These are phyloP conservation scores for Orbilia blumenaviensis DNA, from an alignment of 2,329 filamentous ascomycete species.

Conservation along the genomic window DNA sequence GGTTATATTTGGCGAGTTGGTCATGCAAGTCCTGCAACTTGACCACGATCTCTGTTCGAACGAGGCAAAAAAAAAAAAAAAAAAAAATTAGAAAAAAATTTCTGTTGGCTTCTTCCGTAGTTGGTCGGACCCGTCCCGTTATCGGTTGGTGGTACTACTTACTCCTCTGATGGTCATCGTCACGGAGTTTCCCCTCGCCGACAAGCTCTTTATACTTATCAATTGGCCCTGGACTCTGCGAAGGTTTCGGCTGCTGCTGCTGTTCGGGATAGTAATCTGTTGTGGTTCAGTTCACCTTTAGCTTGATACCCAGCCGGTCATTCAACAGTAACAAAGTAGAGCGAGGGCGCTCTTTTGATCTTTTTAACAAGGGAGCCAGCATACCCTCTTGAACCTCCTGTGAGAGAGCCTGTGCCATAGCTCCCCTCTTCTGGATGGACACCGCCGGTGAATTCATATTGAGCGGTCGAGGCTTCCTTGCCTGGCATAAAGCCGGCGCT, in stretches of 20 bases:
- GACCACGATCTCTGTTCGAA: conserved; percentile 78
- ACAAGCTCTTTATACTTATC: conserved; percentile 89
- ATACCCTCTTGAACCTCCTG: conserved; percentile 43
- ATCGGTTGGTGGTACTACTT: conserved; percentile 57
- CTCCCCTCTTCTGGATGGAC: conserved; percentile 44
- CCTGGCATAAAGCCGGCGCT: conserved; percentile 12
- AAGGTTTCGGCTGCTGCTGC: not conserved
- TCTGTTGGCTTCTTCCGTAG: not conserved
- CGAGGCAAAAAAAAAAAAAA: not conserved
- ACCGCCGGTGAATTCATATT: conserved; percentile 20
- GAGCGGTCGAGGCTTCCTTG: conserved; percentile 29
- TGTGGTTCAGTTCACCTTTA: not conserved
- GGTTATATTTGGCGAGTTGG: conserved; percentile 76
- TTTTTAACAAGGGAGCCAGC: too few species aligned
- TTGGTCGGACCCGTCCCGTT: not conserved
- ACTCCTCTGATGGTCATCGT: conserved; percentile 93
- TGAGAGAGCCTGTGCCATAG: conserved; percentile 46
- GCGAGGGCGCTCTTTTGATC: too few species aligned
- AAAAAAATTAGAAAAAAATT: conserved; percentile 28
- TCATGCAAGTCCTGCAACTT: conserved; percentile 88
- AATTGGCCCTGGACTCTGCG: conserved; percentile 71
- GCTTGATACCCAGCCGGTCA: not conserved
- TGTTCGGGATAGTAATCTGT: conserved; percentile 48
- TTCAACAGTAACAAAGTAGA: too few species aligned
- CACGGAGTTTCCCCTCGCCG: conserved; percentile 74